phyloP scores from a whole-genome alignment of 1,139 yeast genomes.

The Taphrina communis region DNA sequence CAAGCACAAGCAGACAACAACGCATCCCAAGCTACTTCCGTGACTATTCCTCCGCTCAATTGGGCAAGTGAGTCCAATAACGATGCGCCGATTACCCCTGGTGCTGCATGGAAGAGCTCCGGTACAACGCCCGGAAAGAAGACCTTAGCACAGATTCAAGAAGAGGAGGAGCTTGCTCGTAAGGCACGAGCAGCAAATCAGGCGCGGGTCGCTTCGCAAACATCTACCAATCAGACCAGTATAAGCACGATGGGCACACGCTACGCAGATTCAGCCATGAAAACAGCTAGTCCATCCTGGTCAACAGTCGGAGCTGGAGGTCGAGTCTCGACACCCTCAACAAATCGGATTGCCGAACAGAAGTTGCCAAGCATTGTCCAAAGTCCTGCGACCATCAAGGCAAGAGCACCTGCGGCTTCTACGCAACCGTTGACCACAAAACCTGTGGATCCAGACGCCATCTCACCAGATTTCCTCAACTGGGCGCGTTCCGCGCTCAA shows the following conservation, averaged over 20 bases:
- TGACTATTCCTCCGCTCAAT: constrained; percentile 19
- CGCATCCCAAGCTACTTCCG: constrained; percentile 37
- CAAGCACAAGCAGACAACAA: constrained; percentile 43
- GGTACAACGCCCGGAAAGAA: constrained; percentile 52
- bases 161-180: constrained; percentile 54
- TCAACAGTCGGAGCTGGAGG: constrained; percentile 38
- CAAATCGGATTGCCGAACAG: constrained; percentile 49
- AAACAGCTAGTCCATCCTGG: constrained; percentile 34
- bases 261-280: constrained; percentile 45
- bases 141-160: constrained; percentile 59
- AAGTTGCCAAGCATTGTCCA: constrained; percentile 46
- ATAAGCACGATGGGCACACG: constrained; percentile 40
- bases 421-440: constrained; percentile 6
- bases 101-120: constrained; percentile 34
- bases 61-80: constrained; percentile 27
- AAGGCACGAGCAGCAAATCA: constrained; percentile 44
- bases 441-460: constrained; percentile 46
- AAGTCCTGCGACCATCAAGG: constrained; percentile 46
- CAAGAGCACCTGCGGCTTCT: constrained; percentile 24
- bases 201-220: constrained; percentile 44
- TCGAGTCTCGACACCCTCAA: constrained; percentile 49
- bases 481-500: constrained; percentile 85
- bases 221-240: constrained; percentile 51
- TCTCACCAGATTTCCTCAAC: constrained; percentile 64
- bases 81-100: constrained; percentile 5